Evolutionary conservation across 2,329 filamentous ascomycete genomes (phyloP), one percentile per base, ranked within the genome.

Genomic region (Neocucurbitaria cava): DNA sequence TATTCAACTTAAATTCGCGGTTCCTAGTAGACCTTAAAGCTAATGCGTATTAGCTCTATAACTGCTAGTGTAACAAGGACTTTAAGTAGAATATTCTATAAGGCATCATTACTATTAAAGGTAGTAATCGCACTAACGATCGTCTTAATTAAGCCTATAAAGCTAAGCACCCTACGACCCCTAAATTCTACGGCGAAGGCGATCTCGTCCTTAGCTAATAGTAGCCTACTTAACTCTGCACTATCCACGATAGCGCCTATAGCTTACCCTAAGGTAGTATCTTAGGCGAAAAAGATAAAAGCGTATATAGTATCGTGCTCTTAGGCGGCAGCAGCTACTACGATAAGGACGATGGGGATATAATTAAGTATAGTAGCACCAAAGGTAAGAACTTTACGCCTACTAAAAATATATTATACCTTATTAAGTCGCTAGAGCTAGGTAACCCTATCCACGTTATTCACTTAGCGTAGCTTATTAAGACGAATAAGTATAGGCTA

Each of bases 291-390:
- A 64, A 58, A 1, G 64, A 64, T 0, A 41, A 71, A 1, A 85
- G 85, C 0, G 82, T 83, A 0, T 83, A 77, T 44, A 85, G 82
- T 0, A 79, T 87, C 31, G 79, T 89, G 0, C 71, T 88, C 7
- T 81, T 81, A 0, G 74, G 77, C 0, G 76, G 76, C 1, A 68
- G 76, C 0, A 13, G 11, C 13, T 84, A 85, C 61, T 68, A 76
- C 0, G 81, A 87, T 54, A 65, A 70, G 7, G 84, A 87, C 63
- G 44, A 78, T 13, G 82, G 83, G 1, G 71, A 85, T 17, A 61
- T 62, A 0, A 77, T 87, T 5, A 69, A 76, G 40, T 85, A 87
- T 68, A 81, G 78, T 49, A 83, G 84, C 9, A 86, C 84, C 0
- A 75, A 77, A 38, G 68, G 66, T 9, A 73, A 62, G n/a, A 44